Conservation (phyloP, 2,329 filamentous ascomycete species). For the Colletotrichum karsti region DNA sequence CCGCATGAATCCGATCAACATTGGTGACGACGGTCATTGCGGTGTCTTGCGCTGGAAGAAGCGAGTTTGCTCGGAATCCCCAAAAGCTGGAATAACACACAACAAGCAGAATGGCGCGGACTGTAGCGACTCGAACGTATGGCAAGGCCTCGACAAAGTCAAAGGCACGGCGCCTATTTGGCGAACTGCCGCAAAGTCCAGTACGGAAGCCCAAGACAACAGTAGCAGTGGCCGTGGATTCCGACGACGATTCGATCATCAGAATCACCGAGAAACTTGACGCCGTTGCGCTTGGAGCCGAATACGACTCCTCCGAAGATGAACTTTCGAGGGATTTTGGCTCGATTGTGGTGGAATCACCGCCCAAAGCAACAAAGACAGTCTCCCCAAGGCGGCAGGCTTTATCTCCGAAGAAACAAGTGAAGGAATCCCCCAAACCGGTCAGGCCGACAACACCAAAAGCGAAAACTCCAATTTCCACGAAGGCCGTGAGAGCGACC, state of each 20-base stretch:
- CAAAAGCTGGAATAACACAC: not conserved
- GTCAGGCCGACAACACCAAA: not conserved
- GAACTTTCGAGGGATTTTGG: conserved; percentile 14
- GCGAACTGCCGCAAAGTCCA: conserved; percentile 61
- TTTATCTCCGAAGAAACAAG: not conserved
- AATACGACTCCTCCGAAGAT: conserved; percentile 23
- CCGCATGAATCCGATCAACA: conserved; percentile 20
- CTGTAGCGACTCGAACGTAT: conserved; percentile 55
- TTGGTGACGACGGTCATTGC: conserved; percentile 7
- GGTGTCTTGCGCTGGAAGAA: not conserved
- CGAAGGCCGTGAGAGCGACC: not conserved
- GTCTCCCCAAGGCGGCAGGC: not conserved
- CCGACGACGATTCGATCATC: conserved; percentile 33
- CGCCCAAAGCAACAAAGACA: not conserved
- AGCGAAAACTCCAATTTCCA: not conserved
- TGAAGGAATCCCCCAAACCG: not conserved
- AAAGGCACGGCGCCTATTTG: conserved; percentile 58
- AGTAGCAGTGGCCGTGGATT: not conserved
- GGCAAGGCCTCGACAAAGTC: conserved; percentile 58
- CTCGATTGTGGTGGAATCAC: conserved; percentile 5
- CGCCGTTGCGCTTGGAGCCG: conserved; percentile 37
- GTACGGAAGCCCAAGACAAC: conserved; percentile 39
- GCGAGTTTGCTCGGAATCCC: not conserved
- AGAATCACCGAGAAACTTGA: conserved; percentile 45
- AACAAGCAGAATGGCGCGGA: conserved; percentile 52